Evolutionary conservation across 2,329 filamentous ascomycete species (phyloP).

Genomic region (Epichloe festucae): DNA sequence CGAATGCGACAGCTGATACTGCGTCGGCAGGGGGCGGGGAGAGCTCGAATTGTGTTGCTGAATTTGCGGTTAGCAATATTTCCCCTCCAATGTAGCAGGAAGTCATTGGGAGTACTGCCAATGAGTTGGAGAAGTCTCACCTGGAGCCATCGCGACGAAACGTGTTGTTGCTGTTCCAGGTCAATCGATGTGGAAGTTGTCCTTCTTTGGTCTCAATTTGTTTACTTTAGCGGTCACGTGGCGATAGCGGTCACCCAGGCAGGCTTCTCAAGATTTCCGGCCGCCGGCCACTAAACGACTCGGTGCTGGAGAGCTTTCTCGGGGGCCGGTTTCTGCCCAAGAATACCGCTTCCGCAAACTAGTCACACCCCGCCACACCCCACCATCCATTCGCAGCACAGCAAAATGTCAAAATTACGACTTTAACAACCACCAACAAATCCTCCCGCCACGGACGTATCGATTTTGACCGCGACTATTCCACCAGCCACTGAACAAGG

Average conservation of each 20-base stretch:
- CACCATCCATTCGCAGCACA: slow-evolving; percentile 23
- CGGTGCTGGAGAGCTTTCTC: too few species aligned
- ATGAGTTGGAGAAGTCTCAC: slow-evolving; percentile 14
- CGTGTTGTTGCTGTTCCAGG: neutral
- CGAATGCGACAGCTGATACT: slow-evolving; percentile 77
- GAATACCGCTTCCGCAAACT: slow-evolving; percentile 15
- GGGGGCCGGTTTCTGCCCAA: slow-evolving; percentile 17
- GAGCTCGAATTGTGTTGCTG: slow-evolving; percentile 69
- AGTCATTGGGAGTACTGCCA: neutral
- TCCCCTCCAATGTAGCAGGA: neutral
- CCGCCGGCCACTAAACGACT: too few species aligned
- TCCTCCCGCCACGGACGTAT: neutral
- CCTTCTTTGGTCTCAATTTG: slow-evolving; percentile 13
- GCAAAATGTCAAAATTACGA: slow-evolving; percentile 29
- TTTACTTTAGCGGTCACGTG: slow-evolving; percentile 28
- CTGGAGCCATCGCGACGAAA: slow-evolving; percentile 26
- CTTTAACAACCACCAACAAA: neutral
- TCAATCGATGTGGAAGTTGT: neutral
- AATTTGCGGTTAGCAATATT: neutral
- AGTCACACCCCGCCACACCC: slow-evolving; percentile 28
- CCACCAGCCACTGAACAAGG: neutral
- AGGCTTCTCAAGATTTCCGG: neutral
- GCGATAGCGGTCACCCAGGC: slow-evolving; percentile 9
- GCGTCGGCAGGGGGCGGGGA: slow-evolving; percentile 72
- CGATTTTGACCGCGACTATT: neutral